Evolutionary conservation across 1,284 basidiomycete species (phyloP).

Genomic region (Rhodotorula sp.): DNA sequence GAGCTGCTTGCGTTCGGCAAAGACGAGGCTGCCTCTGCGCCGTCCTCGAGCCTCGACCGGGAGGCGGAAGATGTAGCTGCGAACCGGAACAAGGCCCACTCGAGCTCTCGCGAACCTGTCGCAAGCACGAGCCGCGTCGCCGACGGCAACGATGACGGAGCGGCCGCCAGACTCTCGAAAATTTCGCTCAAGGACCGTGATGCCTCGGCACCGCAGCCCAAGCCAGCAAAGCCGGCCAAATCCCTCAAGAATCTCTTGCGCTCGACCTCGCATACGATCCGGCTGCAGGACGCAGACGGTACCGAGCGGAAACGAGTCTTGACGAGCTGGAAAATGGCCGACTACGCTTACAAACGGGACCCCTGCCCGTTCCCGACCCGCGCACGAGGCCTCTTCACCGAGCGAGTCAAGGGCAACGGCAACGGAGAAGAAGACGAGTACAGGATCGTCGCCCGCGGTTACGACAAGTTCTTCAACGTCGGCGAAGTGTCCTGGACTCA

Average conservation of each 20-base stretch:
- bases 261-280: conserved; percentile 29
- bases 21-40: conserved; percentile 5
- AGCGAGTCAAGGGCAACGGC: conserved; percentile 50
- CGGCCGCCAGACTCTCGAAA: not conserved
- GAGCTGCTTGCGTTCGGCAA: conserved; percentile 29
- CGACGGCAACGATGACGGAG: not conserved
- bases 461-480: conserved; percentile 99
- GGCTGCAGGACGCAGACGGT: conserved; percentile 6
- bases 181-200: conserved; percentile 1
- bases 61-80: conserved; percentile 32
- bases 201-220: not conserved
- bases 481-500: conserved; percentile 92
- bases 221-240: conserved; percentile 4
- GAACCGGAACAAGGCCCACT: not conserved
- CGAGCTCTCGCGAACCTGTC: not conserved
- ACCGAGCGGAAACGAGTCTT: conserved; percentile 48
- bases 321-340: conserved; percentile 92
- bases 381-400: conserved; percentile 80
- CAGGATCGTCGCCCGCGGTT: conserved; percentile 84
- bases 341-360: conserved; percentile 84
- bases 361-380: conserved; percentile 89
- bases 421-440: conserved; percentile 42
- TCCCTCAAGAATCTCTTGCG: conserved; percentile 26
- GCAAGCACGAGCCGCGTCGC: not conserved
- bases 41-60: conserved; percentile 17